A percentile compares a stretch with the other conserved stretches of the same genome.
Conservation (phyloP, 139 green algal genomes). For the Raphidocelis subcapitata region DNA sequence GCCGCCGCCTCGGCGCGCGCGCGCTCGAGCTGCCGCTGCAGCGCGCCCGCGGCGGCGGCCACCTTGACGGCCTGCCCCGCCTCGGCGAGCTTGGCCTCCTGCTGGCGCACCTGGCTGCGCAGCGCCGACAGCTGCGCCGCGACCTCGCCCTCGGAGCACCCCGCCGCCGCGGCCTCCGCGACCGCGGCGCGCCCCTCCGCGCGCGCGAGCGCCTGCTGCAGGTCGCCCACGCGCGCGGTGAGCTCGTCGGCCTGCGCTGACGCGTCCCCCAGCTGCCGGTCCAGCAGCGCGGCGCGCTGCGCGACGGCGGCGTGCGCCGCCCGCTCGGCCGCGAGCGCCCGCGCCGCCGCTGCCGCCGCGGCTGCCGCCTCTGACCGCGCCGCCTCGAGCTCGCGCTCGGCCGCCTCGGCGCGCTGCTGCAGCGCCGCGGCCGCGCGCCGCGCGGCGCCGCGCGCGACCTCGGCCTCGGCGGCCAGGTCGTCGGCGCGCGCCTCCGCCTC, state of each 20-base stretch:
- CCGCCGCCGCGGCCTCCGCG: neutral
- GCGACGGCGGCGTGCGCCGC: constrained; percentile 3
- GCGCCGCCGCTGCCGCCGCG: constrained; percentile 14
- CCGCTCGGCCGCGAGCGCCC: constrained; percentile 4
- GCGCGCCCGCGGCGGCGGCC: neutral
- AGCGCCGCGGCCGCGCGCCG: constrained; percentile 16
- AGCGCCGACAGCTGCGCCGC: neutral
- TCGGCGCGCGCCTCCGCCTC: neutral
- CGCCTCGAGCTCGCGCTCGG: neutral
- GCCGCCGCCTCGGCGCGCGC: no score
- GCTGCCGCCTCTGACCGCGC: constrained; percentile 8
- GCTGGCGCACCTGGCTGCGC: neutral
- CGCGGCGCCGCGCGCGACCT: constrained; percentile 2
- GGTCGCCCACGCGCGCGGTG: neutral
- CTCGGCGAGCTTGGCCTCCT: neutral
- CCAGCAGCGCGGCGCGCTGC: neutral
- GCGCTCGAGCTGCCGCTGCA: neutral
- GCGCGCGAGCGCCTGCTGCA: neutral
- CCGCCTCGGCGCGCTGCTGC: constrained; percentile 1
- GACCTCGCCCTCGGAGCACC: neutral
- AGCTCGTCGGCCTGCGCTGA: constrained; percentile 2
- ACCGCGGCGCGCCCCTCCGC: neutral
- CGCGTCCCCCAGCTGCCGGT: constrained; percentile 1
- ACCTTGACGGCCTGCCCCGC: neutral
- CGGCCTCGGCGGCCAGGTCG: constrained; percentile 6